These are phyloP conservation scores for Boletus smithii DNA, from an alignment of 1,284 basidiomycete species.

Conservation along the genomic window DNA sequence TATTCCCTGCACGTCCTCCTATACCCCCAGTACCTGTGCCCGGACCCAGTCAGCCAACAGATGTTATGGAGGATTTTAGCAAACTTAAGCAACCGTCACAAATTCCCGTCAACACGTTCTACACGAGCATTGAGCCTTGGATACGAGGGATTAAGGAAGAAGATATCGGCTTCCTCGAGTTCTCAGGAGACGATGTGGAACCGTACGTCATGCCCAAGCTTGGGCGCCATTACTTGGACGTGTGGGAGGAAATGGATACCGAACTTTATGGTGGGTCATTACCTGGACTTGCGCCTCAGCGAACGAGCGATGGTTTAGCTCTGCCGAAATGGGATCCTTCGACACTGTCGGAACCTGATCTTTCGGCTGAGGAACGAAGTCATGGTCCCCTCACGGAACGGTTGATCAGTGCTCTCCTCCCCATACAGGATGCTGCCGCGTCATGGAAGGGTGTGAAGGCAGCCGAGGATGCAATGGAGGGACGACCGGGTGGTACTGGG, in stretches of 20 bases:
- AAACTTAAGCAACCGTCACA: constrained; percentile 74
- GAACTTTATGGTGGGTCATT: constrained; percentile 46
- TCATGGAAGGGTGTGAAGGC: constrained; percentile 75
- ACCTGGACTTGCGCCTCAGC: constrained; percentile 38
- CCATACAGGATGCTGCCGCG: constrained; percentile 54
- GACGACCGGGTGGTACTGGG: constrained; percentile 67
- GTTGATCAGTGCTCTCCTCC: constrained; percentile 74
- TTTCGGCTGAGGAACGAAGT: constrained; percentile 65
- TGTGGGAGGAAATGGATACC: constrained; percentile 90
- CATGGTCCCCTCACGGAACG: constrained; percentile 80
- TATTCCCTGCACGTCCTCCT: constrained; percentile 65
- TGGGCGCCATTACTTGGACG: constrained; percentile 84
- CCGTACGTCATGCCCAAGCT: constrained; percentile 84
- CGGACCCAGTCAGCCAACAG: constrained; percentile 75
- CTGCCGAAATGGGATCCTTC: constrained; percentile 66
- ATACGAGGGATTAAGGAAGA: constrained; percentile 84
- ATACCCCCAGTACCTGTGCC: constrained; percentile 66
- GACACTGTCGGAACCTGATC: constrained; percentile 60
- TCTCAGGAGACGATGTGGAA: constrained; percentile 83
- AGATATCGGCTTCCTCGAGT: constrained; percentile 85
- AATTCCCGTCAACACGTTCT: constrained; percentile 69
- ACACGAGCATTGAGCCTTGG: constrained; percentile 82
- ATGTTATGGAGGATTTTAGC: constrained; percentile 85
- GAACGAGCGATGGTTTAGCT: constrained; percentile 23
- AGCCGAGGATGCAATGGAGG: constrained; percentile 80